These are phyloP conservation scores for Trametes pubescens DNA, from an alignment of 1,284 basidiomycete genomes.

Conservation along the genomic window DNA sequence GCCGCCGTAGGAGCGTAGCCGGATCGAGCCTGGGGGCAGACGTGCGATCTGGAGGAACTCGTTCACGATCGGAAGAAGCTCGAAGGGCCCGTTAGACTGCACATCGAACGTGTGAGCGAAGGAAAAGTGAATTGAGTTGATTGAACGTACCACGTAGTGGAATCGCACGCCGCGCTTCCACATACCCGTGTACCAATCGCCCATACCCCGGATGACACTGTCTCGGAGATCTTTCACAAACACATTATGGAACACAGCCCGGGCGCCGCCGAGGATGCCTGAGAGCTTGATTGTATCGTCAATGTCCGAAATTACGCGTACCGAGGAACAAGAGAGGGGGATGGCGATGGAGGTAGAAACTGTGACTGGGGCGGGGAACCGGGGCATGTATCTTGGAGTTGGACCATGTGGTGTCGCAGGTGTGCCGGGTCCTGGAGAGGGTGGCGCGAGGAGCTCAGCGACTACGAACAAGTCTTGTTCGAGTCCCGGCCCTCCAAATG, in stretches of 20 bases:
- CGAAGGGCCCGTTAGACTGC: constrained; percentile 90
- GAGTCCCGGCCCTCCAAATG: constrained; percentile 57
- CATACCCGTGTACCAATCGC: constrained; percentile 81
- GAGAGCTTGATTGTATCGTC: constrained; percentile 93
- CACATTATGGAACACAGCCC: constrained; percentile 80
- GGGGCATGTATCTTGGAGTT: constrained; percentile 30
- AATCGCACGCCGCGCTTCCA: constrained; percentile 76
- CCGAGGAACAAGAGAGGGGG: constrained; percentile 61
- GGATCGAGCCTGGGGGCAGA: constrained; percentile 75
- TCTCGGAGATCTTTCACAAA: constrained; percentile 83
- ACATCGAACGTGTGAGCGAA: background rate
- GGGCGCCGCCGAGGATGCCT: constrained; percentile 75
- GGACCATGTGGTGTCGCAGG: constrained; percentile 31
- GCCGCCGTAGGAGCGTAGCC: constrained; percentile 83
- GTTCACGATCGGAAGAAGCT: constrained; percentile 81
- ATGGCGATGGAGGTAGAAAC: constrained; percentile 49
- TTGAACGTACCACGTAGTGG: constrained; percentile 81
- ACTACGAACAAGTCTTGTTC: constrained; percentile 67
- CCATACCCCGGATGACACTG: constrained; percentile 85
- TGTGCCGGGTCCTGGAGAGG: constrained; percentile 37
- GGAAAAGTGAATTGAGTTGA: background rate
- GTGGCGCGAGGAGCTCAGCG: constrained; percentile 58
- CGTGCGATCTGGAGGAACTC: constrained; percentile 80
- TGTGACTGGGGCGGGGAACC: constrained; percentile 18
- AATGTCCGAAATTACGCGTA: constrained; percentile 91